Base-by-base conservation (phyloP, 2,329 filamentous ascomycete genomes). In the Iodosphaeria phyllophila region DNA sequence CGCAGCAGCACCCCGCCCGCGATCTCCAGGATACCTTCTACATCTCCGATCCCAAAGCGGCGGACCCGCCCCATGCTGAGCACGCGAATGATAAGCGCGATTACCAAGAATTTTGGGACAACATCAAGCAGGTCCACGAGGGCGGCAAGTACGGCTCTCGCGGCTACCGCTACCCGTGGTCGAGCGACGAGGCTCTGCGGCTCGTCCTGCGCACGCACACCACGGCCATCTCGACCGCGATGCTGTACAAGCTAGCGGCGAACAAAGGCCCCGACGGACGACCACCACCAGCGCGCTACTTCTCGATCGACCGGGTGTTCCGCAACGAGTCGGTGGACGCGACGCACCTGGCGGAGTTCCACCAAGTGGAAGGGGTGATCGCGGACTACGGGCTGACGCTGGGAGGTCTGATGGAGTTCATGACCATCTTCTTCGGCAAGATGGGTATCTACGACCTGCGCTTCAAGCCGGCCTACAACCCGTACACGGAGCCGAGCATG, bases 11-110 rank as follows among this genome's bases (percentile, higher is more conserved):
- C 51, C 89, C 89, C 25, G 89, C 89, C 30, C 80, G 89, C 47
- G 89, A 98, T 49, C 64, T 93, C 37, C 89, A 98, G 61, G 89
- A 98, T 44, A 95, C 89, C 28, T 95, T 95, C 60, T 98, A 93
- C 60, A 86, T 95, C 43, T 83, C 83, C 20, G 84, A 98, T 43
- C 89, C 89, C 22, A 60, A 70, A 31, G 54, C 53, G 29, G 84
- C 82, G 18, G 83, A 84, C 44, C 61, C 56, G 39, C 74, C 76
- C 13, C 60, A 62, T 29, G 54, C 62, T 13, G 56, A 60, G 17
- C 56, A 60, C 13, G 51, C 64, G 18, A 54, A 67, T 32, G 56
- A 62, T 37, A 56, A 64, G 43, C 51, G 57, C 39, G 69, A 91
- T 52, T 91, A 89, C 50, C 64, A 80, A 34, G 53, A 74, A 38